Base-by-base conservation (phyloP, 768 basidiomycete genomes). In the Mycena polygramma region DNA sequence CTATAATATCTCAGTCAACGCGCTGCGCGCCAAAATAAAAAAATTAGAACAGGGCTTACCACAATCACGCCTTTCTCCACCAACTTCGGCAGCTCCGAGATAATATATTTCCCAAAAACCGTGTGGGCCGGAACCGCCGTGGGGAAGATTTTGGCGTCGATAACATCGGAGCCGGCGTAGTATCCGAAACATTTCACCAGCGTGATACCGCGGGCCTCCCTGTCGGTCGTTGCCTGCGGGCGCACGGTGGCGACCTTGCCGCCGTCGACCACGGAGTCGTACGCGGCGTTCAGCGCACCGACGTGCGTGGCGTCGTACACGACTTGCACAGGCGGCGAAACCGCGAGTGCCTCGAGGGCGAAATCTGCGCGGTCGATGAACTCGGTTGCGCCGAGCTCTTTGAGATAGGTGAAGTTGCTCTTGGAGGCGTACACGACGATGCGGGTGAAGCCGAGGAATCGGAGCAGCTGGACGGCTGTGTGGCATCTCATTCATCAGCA, bases 371-470 rank as follows among this genome's bases (percentile, higher is more conserved):
- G 57, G 19, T 81, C 77, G 53, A 82, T 77, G 66, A 77, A 78
- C 41, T 84, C 79, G 1, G 78, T 80, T 30, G 83, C 80, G 0
- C 79, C 76, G 4, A 82, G 73, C 19, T 65, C 63, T n/a, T 81
- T 75, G 15, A 87, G 79, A 36, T 81, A 77, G 11, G 77, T 77
- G n/a, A 81, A 76, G 11, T 81, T 75, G 19, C 81, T 83, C 30
- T 79, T 78, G 41, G 83, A 79, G 11, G 81, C 78, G 41, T 81
- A 75, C 39, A 70, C 83, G 54, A 72, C 78, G 58, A 80, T 80
- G 15, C 77, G 79, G 11, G 77, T 81, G 66, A 85, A 84, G 45
- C 83, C 83, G 10, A 81, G 9, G 58, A 59, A 59, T 46, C 30
- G 45, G 22, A 59, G 17, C 24, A 59, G 58, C 15, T 61, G 59